These are phyloP conservation scores for Xylariales sp. DNA, from an alignment of 2,329 filamentous ascomycete genomes.

Conservation along the genomic window DNA sequence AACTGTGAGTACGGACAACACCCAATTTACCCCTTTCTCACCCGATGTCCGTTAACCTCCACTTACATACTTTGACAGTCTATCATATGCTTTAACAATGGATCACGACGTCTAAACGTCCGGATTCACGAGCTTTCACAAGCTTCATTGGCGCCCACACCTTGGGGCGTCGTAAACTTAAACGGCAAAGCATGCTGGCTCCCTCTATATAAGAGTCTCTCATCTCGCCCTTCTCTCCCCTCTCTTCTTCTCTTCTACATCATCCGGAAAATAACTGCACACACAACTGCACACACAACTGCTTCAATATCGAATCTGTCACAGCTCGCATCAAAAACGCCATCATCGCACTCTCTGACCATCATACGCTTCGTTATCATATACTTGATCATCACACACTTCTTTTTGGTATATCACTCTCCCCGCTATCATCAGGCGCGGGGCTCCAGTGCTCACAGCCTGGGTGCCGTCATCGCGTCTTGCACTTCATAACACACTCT, in stretches of 20 bases:
- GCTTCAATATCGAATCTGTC: slow-evolving; percentile 4
- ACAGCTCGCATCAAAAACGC: slow-evolving; percentile 9
- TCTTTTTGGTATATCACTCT: not conserved
- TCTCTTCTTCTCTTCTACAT: not conserved
- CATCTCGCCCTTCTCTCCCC: not conserved
- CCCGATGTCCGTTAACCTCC: too few species aligned
- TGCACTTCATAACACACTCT: not conserved
- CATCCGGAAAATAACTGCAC: not conserved
- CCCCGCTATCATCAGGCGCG: not conserved
- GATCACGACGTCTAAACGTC: not conserved
- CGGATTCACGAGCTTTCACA: not conserved
- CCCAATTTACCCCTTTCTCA: slow-evolving; percentile 16
- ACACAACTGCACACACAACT: not conserved
- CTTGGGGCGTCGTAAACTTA: too few species aligned
- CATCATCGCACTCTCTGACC: not conserved
- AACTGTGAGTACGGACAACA: not conserved
- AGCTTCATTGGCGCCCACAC: too few species aligned
- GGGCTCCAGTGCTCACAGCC: not conserved
- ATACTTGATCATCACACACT: not conserved
- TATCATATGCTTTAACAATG: not conserved
- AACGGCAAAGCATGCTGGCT: too few species aligned
- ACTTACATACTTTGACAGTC: not conserved
- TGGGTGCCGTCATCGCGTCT: not conserved
- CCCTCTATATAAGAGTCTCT: not conserved
- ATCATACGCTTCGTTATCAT: slow-evolving; percentile 4